Evolutionary conservation across 176 grass and related monocot species (phyloP).

Genomic region (Themeda triandra): DNA sequence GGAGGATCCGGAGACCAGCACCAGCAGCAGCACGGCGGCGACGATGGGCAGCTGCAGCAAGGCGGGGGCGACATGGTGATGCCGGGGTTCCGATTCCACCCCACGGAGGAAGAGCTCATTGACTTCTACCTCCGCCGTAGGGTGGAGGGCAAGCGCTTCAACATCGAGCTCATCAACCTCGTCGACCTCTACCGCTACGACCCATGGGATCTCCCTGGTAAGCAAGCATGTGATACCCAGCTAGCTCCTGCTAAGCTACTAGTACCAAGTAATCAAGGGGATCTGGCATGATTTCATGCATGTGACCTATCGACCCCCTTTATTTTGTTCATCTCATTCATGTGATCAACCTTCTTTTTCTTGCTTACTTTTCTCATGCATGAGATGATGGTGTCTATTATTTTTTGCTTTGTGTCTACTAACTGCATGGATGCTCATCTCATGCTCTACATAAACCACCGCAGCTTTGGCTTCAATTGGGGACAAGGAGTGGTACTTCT

Average conservation of each 20-base stretch:
- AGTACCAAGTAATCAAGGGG: neutral
- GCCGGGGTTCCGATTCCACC: conserved; percentile 99
- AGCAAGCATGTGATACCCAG: neutral
- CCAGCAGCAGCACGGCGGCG: conserved; percentile 18
- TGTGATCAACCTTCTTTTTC: conserved; percentile 23
- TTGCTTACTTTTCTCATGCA: neutral
- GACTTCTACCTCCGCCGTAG: conserved; percentile 98
- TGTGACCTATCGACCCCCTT: conserved; percentile 18
- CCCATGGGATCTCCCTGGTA: conserved; percentile 95
- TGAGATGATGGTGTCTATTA: neutral
- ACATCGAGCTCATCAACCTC: conserved; percentile 81
- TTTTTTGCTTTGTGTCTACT: neutral
- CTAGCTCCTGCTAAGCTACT: neutral
- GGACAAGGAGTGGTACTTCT: conserved; percentile 98
- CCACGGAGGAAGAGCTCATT: conserved; percentile 96
- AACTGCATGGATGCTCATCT: neutral
- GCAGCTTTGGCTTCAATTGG: conserved; percentile 74
- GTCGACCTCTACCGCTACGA: conserved; percentile 93
- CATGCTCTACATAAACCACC: conserved; percentile 23
- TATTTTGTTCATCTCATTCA: conserved; percentile 11
- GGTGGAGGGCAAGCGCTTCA: conserved; percentile 90
- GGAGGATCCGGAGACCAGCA: neutral
- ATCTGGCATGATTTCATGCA: conserved; percentile 39
- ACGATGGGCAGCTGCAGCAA: conserved; percentile 35
- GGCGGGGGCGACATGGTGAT: conserved; percentile 72